These are phyloP conservation scores for Rhizodiscina lignyota DNA, from an alignment of 495 filamentous ascomycete species.

Conservation along the genomic window DNA sequence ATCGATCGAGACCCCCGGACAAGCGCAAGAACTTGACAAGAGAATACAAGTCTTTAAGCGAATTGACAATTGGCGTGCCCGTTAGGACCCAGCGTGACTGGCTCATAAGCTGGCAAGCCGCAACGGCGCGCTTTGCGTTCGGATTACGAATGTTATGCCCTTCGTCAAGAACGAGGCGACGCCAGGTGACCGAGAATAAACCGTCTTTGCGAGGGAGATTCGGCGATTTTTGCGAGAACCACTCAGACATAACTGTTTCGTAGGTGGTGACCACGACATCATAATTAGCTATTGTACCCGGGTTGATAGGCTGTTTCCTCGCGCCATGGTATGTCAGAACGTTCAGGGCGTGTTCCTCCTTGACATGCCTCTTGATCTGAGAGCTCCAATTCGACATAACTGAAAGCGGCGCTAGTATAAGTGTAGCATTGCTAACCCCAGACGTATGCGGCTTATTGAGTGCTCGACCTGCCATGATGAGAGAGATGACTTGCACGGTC, in stretches of 20 bases:
- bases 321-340: constrained; percentile 64
- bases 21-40: constrained; percentile 64
- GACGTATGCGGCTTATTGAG: constrained; percentile 22
- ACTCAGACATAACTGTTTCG: constrained; percentile 27
- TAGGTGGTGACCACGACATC: constrained; percentile 81
- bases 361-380: constrained; percentile 62
- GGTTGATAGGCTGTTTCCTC: constrained; percentile 34
- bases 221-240: constrained; percentile 9
- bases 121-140: constrained; percentile 49
- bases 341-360: constrained; percentile 37
- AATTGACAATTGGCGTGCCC: constrained; percentile 38
- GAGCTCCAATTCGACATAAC: constrained; percentile 90
- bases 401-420: constrained; percentile 70
- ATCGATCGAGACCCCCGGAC: constrained; percentile 58
- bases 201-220: constrained; percentile 17
- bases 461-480: constrained; percentile 41
- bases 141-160: constrained; percentile 75
- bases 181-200: constrained; percentile 56
- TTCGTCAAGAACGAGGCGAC: constrained; percentile 74
- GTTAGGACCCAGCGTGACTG: constrained; percentile 70
- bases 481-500: constrained; percentile 72
- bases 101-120: constrained; percentile 49
- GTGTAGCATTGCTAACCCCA: constrained; percentile 30
- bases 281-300: constrained; percentile 35
- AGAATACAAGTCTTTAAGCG: constrained; percentile 67